Percentiles rank a stretch among this genome's conserved stretches.
Conservation (phyloP, 306 rosid genomes). For the Vigna radiata region DNA sequence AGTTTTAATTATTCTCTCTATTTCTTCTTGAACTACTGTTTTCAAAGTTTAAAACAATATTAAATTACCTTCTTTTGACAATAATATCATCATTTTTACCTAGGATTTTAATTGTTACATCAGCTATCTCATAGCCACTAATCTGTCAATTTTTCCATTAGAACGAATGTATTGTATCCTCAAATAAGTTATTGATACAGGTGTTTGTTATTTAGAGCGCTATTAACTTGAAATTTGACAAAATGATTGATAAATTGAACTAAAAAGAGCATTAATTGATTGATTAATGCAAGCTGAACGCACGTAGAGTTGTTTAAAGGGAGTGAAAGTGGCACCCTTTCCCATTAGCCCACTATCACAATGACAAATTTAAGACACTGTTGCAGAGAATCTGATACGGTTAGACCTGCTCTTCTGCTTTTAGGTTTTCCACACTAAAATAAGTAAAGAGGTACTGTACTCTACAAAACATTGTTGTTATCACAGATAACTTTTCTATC, state of each 20-base stretch:
- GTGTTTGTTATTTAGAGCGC: not conserved
- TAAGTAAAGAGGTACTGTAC: not conserved
- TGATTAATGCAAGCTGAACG: not conserved
- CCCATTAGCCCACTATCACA: not conserved
- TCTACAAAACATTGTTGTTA: not conserved
- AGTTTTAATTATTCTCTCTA: too few species aligned
- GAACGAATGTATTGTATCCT: too few species aligned
- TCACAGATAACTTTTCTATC: too few species aligned
- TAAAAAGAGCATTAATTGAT: not conserved
- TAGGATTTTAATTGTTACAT: too few species aligned
- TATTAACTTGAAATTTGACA: not conserved
- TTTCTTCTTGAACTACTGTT: too few species aligned
- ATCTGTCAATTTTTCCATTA: too few species aligned
- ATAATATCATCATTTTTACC: too few species aligned
- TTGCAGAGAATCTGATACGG: not conserved
- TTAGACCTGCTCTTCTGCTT: slow-evolving; percentile 29
- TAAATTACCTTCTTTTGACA: too few species aligned
- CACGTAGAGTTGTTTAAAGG: not conserved
- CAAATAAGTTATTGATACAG: too few species aligned
- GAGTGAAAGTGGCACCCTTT: slow-evolving; percentile 2
- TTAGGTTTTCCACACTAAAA: not conserved
- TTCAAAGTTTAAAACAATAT: too few species aligned
- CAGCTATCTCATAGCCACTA: too few species aligned
- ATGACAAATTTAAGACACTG: not conserved
- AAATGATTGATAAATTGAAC: not conserved